A percentile compares a stretch with the other conserved stretches of the same genome.
These are phyloP conservation scores for Blakeslea trispora DNA, from an alignment of 371 early-diverging fungal genomes.

Conservation along the genomic window DNA sequence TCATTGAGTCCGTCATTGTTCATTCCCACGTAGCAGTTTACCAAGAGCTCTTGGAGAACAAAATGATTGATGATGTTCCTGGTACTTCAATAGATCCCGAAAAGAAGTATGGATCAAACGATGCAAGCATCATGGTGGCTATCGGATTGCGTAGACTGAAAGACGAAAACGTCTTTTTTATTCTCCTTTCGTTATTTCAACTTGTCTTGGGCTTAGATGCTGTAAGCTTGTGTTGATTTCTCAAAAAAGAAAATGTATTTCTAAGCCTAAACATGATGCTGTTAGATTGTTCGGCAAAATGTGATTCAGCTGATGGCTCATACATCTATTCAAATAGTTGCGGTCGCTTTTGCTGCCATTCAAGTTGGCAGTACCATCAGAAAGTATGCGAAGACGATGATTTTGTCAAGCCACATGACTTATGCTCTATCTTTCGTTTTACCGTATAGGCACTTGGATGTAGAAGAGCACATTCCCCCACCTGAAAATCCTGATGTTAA, in stretches of 20 bases:
- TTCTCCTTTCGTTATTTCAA: constrained; percentile 48
- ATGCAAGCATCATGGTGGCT: constrained; percentile 18
- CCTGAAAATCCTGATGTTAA: constrained; percentile 19
- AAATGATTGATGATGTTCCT: constrained; percentile 2
- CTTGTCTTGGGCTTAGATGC: constrained; percentile 49
- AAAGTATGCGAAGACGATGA: constrained; percentile 30
- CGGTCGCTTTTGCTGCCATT: constrained; percentile 43
- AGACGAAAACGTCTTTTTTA: constrained; percentile 53
- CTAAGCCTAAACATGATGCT: neutral
- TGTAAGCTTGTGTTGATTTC: constrained; percentile 28
- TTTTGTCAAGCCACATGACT: neutral
- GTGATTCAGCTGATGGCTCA: constrained; percentile 52
- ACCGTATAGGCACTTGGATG: constrained; percentile 27
- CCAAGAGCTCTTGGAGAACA: constrained; percentile 11
- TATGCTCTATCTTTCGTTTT: neutral
- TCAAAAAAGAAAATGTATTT: neutral
- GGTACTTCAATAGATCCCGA: constrained; percentile 15
- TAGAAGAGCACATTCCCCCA: constrained; percentile 5
- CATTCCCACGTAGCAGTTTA: constrained; percentile 31
- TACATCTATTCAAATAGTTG: constrained; percentile 32
- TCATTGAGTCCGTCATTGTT: constrained; percentile 42
- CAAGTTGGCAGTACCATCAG: constrained; percentile 43
- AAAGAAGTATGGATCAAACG: neutral
- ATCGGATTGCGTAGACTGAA: constrained; percentile 36
- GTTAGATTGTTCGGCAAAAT: constrained; percentile 50